phyloP scores from a whole-genome alignment of 768 basidiomycete species.

The Kwoniella shandongensis region DNA sequence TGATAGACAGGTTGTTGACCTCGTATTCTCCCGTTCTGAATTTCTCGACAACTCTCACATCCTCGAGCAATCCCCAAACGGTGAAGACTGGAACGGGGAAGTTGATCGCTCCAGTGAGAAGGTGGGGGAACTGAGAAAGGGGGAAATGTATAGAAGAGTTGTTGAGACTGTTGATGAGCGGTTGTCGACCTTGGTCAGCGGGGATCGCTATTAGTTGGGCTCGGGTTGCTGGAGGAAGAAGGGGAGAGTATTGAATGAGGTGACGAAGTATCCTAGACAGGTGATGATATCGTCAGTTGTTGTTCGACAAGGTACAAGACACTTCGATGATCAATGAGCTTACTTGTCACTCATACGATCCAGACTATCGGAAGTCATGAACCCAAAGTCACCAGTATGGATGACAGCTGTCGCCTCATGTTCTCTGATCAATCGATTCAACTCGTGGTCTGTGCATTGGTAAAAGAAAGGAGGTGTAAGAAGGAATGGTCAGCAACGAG shows the following conservation, averaged over 20 bases:
- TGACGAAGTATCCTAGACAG: slow-evolving; percentile 74
- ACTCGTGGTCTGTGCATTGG: slow-evolving; percentile 63
- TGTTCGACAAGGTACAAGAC: not conserved
- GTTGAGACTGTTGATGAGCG: slow-evolving; percentile 72
- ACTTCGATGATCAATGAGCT: slow-evolving; percentile 17
- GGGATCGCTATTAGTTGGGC: slow-evolving; percentile 65
- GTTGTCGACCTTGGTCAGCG: slow-evolving; percentile 53
- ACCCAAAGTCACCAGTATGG: slow-evolving; percentile 98
- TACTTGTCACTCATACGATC: slow-evolving; percentile 86
- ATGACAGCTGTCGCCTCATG: slow-evolving; percentile 88
- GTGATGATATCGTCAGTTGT: slow-evolving; percentile 14
- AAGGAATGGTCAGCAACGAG: slow-evolving; percentile 9
- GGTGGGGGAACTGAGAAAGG: slow-evolving; percentile 89
- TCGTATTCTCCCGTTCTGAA: slow-evolving; percentile 78
- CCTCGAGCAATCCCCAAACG: slow-evolving; percentile 96
- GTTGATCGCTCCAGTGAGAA: slow-evolving; percentile 85
- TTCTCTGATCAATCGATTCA: slow-evolving; percentile 88
- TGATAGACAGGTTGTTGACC: slow-evolving; percentile 83
- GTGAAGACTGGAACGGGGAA: slow-evolving; percentile 92
- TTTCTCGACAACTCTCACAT: slow-evolving; percentile 88
- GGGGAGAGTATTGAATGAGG: slow-evolving; percentile 91
- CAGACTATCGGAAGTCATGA: slow-evolving; percentile 80
- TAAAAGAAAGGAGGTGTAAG: not conserved
- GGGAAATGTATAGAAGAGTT: slow-evolving; percentile 65
- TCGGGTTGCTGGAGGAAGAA: slow-evolving; percentile 80